These are phyloP conservation scores for Corchorus capsularis DNA, from an alignment of 345 rosid genomes.

Conservation along the genomic window DNA sequence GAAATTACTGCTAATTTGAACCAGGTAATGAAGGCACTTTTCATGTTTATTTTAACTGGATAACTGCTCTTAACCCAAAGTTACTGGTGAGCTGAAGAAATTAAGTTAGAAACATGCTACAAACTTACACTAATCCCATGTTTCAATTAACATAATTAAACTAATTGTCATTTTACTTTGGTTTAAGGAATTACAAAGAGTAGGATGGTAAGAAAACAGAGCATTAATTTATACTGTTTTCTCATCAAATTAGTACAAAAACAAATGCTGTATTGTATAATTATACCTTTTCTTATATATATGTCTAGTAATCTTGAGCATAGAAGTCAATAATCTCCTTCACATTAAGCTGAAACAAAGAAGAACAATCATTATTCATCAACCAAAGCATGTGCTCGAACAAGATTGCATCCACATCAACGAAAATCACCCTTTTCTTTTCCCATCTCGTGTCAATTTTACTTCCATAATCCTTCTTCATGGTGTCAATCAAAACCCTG, in stretches of 20 bases:
- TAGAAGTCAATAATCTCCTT: conserved; percentile 80
- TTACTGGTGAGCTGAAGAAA: neutral
- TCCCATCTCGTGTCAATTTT: conserved; percentile 9
- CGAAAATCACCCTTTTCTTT: conserved; percentile 43
- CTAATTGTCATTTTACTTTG: too few species aligned
- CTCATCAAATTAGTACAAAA: neutral
- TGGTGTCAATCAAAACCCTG: conserved; percentile 49
- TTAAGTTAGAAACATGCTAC: neutral
- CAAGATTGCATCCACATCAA: conserved; percentile 76
- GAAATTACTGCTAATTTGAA: too few species aligned
- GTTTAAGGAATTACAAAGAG: too few species aligned
- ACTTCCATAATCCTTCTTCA: conserved; percentile 9
- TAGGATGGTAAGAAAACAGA: too few species aligned
- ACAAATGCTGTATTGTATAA: neutral
- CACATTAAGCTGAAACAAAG: conserved; percentile 70
- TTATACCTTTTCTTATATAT: neutral
- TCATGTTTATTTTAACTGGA: neutral
- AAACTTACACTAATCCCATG: neutral
- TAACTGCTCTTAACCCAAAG: neutral
- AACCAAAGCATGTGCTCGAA: conserved; percentile 95
- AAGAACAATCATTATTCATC: conserved; percentile 65
- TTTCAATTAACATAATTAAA: neutral
- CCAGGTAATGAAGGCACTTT: neutral
- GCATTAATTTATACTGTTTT: too few species aligned
- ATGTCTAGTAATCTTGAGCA: conserved; percentile 48